A percentile compares a stretch with the other conserved stretches of the same genome.
phyloP scores from a whole-genome alignment of 23 red algal genomes.

The Gracilaria domingensis region DNA sequence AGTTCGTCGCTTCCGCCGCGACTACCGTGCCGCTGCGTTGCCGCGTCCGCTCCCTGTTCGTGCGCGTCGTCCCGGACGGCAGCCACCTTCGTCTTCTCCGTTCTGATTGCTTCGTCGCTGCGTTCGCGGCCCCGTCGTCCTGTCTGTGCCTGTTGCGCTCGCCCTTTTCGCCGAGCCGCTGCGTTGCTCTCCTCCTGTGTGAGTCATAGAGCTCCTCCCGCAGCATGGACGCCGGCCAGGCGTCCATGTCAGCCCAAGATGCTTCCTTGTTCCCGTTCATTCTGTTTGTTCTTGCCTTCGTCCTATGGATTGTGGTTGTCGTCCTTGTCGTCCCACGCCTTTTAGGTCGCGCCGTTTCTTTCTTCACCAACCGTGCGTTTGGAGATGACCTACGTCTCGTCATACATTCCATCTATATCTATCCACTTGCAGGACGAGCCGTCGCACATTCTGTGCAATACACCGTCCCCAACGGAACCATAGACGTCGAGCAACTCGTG shows the following conservation, averaged over 20 bases:
- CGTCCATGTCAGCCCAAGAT: constrained; percentile 24
- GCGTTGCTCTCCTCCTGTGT: background rate
- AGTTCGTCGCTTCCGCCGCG: background rate
- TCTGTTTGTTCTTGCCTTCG: constrained; percentile 31
- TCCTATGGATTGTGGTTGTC: constrained; percentile 38
- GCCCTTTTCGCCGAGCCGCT: background rate
- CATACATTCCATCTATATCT: constrained; percentile 56
- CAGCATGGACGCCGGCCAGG: constrained; percentile 24
- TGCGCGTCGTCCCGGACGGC: background rate
- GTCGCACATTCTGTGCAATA: constrained; percentile 65
- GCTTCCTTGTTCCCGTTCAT: constrained; percentile 38
- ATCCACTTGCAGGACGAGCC: constrained; percentile 57
- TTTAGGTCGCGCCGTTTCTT: constrained; percentile 34
- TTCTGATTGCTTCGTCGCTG: background rate
- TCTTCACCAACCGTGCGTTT: constrained; percentile 45
- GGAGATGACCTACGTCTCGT: constrained; percentile 34
- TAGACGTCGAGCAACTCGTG: constrained; percentile 58
- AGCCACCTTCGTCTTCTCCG: background rate
- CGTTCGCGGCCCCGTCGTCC: no score
- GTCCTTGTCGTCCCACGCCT: constrained; percentile 58
- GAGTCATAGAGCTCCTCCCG: background rate
- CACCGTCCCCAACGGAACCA: constrained; percentile 50
- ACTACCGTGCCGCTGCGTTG: background rate
- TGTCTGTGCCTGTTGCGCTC: background rate
- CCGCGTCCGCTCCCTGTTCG: background rate